Base-by-base conservation (phyloP, 352 stramenopile genomes). In the Pseudoperonospora humuli region DNA sequence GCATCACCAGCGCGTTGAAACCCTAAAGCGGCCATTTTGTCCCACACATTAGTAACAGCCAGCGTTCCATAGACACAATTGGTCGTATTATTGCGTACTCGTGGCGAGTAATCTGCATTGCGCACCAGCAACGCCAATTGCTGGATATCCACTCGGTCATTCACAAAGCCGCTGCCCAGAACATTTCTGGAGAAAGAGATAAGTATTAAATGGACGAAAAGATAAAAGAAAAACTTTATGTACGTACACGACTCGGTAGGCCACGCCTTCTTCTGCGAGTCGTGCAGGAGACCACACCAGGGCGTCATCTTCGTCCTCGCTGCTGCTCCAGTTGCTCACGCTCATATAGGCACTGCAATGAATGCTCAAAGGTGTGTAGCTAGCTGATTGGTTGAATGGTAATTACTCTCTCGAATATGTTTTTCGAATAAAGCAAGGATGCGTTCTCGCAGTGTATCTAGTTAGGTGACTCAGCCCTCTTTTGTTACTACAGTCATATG, bases 1-100 rank as follows among this genome's bases (percentile, higher is more conserved):
- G 75, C 47, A 87, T 64, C 17, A 86, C 56, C 32, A 88, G 38
- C 7, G 73, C 73, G n/a, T 51, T 70, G 36, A 88, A 88, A 29
- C 67, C 61, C 74, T 86, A 14, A 2, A 41, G 7, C 6, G 3
- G 3, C 20, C 21, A 28, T 7, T 28, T 28, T 10, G 13, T 13
- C 0, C 13, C 7, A 28, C 24, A 3, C 24, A 13, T 15, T n/a
- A 39, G 7, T 1, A 13, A 32, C 7, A 34, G n/a, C 3, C 19
- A 33, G 1, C 19, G 5, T 17, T 1, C 20, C 9, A 14, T 33
- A 19, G n/a, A 39, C 24, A 25, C 19, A 5, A 7, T 14, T 26
- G 13, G 20, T 39, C 20, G 6, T 3, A 35, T 9, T 9, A 39
- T n/a, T 7, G 20, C 52, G 3, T 53, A 86, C 73, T 33, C 72